Percentiles rank a stretch among this genome's conserved stretches.
phyloP scores from a whole-genome alignment of 164 flowering plant genomes.

The Taxillus chinensis region DNA sequence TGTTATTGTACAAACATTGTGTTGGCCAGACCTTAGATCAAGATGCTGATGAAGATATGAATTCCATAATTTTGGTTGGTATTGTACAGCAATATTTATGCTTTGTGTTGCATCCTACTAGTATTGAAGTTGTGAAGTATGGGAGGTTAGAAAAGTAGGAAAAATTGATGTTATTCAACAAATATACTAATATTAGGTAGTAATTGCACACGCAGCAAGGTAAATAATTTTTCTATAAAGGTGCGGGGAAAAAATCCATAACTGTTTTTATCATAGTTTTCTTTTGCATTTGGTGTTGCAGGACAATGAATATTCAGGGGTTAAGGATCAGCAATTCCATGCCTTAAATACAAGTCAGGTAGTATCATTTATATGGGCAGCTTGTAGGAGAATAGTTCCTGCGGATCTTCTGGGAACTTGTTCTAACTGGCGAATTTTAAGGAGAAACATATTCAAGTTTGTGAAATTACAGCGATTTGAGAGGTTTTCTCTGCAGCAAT shows the following conservation, averaged over 20 bases:
- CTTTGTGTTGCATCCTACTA: no score
- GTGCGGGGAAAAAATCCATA: no score
- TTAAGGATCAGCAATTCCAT: conserved; percentile 6
- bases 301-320: conserved; percentile 8
- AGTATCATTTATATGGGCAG: conserved; percentile 83
- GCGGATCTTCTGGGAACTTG: conserved; percentile 53
- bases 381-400: conserved; percentile 75
- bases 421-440: conserved; percentile 53
- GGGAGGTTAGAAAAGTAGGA: no score
- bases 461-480: conserved; percentile 61
- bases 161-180: no score
- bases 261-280: no score
- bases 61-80: conserved; percentile 29
- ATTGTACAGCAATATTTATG: background rate
- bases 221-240: no score
- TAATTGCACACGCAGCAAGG: no score
- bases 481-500: conserved; percentile 59
- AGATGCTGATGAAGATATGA: conserved; percentile 6
- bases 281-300: conserved; percentile 10
- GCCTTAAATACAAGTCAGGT: conserved; percentile 29
- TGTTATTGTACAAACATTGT: conserved; percentile 63
- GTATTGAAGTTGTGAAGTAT: no score
- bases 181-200: no score
- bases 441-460: conserved; percentile 64
- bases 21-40: conserved; percentile 13